Base-by-base conservation (phyloP, 768 basidiomycete genomes). In the Pulveroboletus sp. region DNA sequence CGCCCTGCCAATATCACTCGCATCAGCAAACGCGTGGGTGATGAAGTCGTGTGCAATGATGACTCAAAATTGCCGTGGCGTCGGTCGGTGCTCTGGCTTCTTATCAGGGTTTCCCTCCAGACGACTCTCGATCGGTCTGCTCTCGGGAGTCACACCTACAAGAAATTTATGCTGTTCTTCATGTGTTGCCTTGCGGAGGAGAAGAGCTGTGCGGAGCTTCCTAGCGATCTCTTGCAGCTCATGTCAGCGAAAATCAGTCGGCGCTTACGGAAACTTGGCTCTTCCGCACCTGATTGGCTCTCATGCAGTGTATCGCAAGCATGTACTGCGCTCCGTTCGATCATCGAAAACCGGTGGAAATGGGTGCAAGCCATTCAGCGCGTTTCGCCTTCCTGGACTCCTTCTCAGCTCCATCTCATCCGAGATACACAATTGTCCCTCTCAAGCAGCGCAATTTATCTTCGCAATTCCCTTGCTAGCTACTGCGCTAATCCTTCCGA, bases 121-220 rank as follows among this genome's bases (percentile, higher is more conserved):
- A 69, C 67, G 1, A 48, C 72, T 0, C 35, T 72, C 8, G 51
- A 50, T 14, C 47, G 33, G 16, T 45, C 43, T 17, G 14, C 46
- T 36, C 38, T 45, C 5, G 59, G 53, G 2, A 3, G 38, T 16
- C 37, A 31, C 10, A 57, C 60, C 0, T 82, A 82, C 64, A 81
- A 82, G 46, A 12, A 32, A 2, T 81, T 82, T 58, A 72, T 79
- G 58, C 34, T 73, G 2, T 78, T 69, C 40, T 61, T 78, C 43
- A 56, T 73, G 31, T 54, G 68, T 5, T 31, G 51, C 19, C 49
- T 67, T 4, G 53, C 73, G 2, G 27, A 57, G 6, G 23, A 57
- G 4, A 65, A 62, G 4, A 43, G 61, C 1, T 38, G 49, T 4
- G 12, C 1, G 0, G 45, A 60, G 10, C 40, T 58, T 17, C 35